These are phyloP conservation scores for Ceriops tagal DNA, from an alignment of 345 rosid genomes.

Conservation along the genomic window DNA sequence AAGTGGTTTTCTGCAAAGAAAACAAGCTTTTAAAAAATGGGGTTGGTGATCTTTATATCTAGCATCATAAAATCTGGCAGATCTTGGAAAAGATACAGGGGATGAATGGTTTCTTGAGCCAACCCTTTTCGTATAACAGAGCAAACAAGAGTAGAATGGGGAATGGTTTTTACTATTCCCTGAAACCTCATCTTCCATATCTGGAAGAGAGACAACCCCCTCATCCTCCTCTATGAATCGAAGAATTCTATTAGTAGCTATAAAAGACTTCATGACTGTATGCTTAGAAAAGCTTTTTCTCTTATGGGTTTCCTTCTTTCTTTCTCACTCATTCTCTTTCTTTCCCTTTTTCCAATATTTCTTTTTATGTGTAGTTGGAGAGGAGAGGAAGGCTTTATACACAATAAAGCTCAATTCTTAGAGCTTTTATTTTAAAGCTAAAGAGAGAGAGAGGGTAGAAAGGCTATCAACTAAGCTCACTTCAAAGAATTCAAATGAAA, in stretches of 20 bases:
- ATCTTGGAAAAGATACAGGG: conserved; percentile 50
- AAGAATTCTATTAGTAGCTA: conserved; percentile 23
- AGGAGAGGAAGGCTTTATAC: no score
- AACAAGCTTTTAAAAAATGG: conserved; percentile 65
- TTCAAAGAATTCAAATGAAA: no score
- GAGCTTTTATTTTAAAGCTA: no score
- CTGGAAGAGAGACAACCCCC: conserved; percentile 51
- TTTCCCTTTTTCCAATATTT: no score
- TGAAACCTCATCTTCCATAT: conserved; percentile 58
- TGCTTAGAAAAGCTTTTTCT: no score
- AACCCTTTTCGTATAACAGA: conserved; percentile 33
- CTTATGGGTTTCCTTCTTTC: no score
- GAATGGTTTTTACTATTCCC: conserved; percentile 16
- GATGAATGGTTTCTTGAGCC: conserved; percentile 41
- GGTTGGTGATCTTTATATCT: conserved; percentile 58
- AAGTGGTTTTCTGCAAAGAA: conserved; percentile 62
- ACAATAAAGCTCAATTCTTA: no score
- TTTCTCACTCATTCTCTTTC: no score
- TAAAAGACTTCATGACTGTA: background rate
- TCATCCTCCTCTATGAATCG: conserved; percentile 53
- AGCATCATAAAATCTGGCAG: conserved; percentile 58
- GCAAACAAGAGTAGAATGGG: conserved; percentile 32
- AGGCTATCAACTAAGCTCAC: no score
- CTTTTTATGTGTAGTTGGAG: no score
- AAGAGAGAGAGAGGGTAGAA: no score